Percentiles rank a stretch among this genome's conserved stretches.
Evolutionary conservation across 2,329 filamentous ascomycete genomes (phyloP).

Genomic region (Phaeophleospora eucalypticola): DNA sequence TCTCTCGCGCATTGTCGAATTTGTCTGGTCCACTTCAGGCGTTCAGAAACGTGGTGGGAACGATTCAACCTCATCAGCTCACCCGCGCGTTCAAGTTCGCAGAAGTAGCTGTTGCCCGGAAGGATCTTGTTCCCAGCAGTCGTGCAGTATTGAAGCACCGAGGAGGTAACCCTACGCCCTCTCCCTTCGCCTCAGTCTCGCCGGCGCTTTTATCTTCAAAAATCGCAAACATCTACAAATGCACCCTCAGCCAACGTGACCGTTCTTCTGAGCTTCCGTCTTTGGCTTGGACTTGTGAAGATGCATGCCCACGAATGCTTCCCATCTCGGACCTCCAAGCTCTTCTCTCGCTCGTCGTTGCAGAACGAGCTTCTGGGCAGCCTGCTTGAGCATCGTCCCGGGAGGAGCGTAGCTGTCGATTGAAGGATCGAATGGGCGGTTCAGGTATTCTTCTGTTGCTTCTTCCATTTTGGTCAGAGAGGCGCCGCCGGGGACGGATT

Average conservation of each 20-base stretch:
- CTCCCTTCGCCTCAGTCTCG: no score
- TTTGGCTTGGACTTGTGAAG: slow-evolving; percentile 6
- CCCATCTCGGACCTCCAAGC: slow-evolving; percentile 31
- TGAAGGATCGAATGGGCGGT: slow-evolving; percentile 34
- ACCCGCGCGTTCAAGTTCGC: no score
- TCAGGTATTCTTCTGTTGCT: slow-evolving; percentile 39
- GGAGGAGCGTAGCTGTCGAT: slow-evolving; percentile 45
- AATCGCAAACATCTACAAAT: slow-evolving; percentile 8
- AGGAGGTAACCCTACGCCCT: no score
- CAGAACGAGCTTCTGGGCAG: slow-evolving; percentile 46
- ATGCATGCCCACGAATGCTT: slow-evolving; percentile 28
- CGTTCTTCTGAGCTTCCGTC: slow-evolving; percentile 7
- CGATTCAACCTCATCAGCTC: no score
- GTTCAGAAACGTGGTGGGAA: no score
- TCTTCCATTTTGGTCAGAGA: slow-evolving; percentile 44
- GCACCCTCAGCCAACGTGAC: slow-evolving; percentile 12
- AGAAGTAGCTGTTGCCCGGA: no score
- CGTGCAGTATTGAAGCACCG: no score
- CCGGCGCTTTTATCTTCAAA: no score
- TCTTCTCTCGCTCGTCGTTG: slow-evolving; percentile 42
- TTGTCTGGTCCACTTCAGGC: no score
- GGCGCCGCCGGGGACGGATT: slow-evolving; percentile 37
- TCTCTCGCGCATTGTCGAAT: no score
- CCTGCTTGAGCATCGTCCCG: slow-evolving; percentile 41
- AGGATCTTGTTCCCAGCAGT: no score